phyloP scores from a whole-genome alignment of 1,284 basidiomycete species.

The Ceratorhiza oryzae-sativae region DNA sequence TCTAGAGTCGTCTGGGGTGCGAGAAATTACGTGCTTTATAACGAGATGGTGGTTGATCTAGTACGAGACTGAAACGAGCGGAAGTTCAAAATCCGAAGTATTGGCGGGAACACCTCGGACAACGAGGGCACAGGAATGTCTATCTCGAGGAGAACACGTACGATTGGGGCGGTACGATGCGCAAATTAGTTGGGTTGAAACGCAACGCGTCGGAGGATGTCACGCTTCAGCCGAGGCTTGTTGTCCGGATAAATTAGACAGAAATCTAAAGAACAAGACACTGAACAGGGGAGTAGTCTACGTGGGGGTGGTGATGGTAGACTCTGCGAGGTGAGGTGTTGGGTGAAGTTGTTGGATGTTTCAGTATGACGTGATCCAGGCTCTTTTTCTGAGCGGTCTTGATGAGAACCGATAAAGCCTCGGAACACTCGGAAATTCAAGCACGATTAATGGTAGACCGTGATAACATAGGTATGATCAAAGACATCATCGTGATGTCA shows the following conservation, averaged over 20 bases:
- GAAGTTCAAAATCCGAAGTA: slow-evolving; percentile 15
- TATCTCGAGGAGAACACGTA: not conserved
- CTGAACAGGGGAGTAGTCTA: too few relatives aligned
- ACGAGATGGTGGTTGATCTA: not conserved
- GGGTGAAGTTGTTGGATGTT: not conserved
- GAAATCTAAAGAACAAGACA: not conserved
- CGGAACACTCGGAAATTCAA: not conserved
- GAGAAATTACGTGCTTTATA: not conserved
- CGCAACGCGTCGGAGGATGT: not conserved
- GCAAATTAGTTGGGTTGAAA: not conserved
- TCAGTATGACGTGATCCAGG: too few relatives aligned
- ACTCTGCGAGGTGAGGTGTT: not conserved
- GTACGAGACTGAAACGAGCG: not conserved
- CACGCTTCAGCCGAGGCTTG: not conserved
- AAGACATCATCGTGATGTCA: not conserved
- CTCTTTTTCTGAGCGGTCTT: too few relatives aligned
- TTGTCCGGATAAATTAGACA: not conserved
- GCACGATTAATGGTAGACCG: not conserved
- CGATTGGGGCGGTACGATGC: not conserved
- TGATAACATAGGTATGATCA: not conserved
- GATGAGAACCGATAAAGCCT: too few relatives aligned
- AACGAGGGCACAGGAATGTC: slow-evolving; percentile 6
- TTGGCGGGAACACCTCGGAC: slow-evolving; percentile 10
- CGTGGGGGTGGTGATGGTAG: not conserved
- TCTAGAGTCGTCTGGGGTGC: not conserved